Conservation (phyloP, 2,329 filamentous ascomycete species). For the Hypoxylon sp. region DNA sequence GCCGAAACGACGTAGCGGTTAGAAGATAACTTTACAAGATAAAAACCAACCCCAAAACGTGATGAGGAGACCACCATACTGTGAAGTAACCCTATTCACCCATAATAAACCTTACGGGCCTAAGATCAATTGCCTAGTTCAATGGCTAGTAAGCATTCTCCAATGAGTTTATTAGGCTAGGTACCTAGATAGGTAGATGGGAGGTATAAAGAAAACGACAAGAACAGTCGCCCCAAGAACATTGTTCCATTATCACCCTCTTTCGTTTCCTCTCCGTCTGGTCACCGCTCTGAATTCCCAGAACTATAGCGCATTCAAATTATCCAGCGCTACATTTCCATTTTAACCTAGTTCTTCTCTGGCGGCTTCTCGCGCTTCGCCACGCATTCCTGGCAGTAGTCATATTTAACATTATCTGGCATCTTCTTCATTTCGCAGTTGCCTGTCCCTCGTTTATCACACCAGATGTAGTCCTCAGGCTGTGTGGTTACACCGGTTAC, state of each 20-base stretch:
- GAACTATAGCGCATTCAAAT: not conserved
- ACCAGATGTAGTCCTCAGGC: not conserved
- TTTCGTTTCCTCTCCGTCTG: not conserved
- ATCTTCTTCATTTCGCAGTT: slow-evolving; percentile 1
- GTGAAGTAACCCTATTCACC: too few species aligned
- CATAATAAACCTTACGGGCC: not conserved
- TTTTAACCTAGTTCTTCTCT: not conserved
- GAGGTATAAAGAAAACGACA: not conserved
- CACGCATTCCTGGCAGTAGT: not conserved
- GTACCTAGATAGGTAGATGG: not conserved
- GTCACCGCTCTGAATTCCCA: not conserved
- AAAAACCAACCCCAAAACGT: too few species aligned
- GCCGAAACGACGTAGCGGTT: too few species aligned
- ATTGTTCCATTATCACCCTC: not conserved
- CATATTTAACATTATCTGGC: not conserved
- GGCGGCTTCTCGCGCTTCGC: not conserved
- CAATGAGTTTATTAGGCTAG: not conserved
- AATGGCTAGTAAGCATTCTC: not conserved
- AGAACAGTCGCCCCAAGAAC: too few species aligned
- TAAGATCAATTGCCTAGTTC: not conserved
- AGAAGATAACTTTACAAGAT: too few species aligned
- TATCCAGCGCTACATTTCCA: too few species aligned
- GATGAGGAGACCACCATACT: too few species aligned
- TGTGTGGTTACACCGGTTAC: not conserved
- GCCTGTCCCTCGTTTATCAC: not conserved